Percentiles rank a stretch among this genome's conserved stretches.
Conservation (phyloP, 1,284 basidiomycete genomes). For the Ceratobasidium sp. region DNA sequence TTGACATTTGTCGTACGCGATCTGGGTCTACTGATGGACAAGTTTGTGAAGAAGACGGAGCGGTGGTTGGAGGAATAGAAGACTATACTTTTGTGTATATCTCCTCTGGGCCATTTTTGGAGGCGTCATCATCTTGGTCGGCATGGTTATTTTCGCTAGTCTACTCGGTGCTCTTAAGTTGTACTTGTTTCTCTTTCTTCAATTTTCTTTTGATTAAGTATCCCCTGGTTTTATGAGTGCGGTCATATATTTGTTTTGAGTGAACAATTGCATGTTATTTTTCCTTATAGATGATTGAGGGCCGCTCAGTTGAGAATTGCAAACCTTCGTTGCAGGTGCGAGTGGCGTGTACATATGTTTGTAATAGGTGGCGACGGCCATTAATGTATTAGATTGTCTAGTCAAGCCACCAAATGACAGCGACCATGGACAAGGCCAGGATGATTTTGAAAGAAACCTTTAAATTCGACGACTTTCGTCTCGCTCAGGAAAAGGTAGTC, state of each 20-base stretch:
- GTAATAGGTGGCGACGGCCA: slow-evolving; percentile 7
- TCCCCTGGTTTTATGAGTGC: slow-evolving; percentile 4
- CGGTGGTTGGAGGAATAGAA: slow-evolving; percentile 79
- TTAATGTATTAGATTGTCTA: neutral
- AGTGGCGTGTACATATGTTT: neutral
- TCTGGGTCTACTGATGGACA: slow-evolving; percentile 73
- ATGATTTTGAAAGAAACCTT: slow-evolving; percentile 41
- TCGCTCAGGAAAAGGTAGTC: slow-evolving; percentile 41
- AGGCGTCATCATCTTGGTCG: slow-evolving; percentile 18
- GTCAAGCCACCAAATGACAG: neutral
- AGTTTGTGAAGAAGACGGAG: slow-evolving; percentile 88
- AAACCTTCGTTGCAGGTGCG: neutral
- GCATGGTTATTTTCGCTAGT: slow-evolving; percentile 19
- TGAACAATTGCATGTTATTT: slow-evolving; percentile 40
- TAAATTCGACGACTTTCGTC: slow-evolving; percentile 38
- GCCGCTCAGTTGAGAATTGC: neutral
- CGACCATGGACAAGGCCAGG: slow-evolving; percentile 43
- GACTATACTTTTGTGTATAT: slow-evolving; percentile 42
- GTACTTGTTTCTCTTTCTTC: slow-evolving; percentile 33
- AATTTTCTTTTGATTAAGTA: slow-evolving; percentile 14
- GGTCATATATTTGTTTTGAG: slow-evolving; percentile 38
- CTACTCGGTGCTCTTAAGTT: slow-evolving; percentile 33
- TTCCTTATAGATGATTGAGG: neutral
- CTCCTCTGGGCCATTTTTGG: slow-evolving; percentile 13
- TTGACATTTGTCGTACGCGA: slow-evolving; percentile 88